Percentiles rank a stretch among this genome's conserved stretches.
Evolutionary conservation across 306 rosid species (phyloP).

Genomic region (Vigna hirtella): DNA sequence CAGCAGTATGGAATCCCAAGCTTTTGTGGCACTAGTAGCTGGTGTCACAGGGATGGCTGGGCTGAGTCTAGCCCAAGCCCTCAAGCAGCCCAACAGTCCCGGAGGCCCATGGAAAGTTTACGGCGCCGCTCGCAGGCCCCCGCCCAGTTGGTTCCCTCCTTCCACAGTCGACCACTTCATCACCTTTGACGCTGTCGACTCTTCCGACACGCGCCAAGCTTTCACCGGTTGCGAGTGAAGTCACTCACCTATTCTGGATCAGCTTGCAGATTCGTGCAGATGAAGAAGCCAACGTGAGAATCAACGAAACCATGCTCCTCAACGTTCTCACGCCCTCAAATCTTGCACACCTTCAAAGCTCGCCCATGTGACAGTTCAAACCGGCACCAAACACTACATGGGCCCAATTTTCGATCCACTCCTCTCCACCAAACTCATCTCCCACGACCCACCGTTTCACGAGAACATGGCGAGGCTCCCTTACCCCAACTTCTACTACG

Average conservation of each 20-base stretch:
- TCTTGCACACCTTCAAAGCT: slow-evolving; percentile 11
- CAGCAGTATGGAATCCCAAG: neutral
- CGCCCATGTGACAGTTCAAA: slow-evolving; percentile 49
- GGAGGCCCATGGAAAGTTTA: slow-evolving; percentile 57
- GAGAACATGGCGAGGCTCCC: slow-evolving; percentile 45
- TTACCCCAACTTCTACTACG: slow-evolving; percentile 55
- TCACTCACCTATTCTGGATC: slow-evolving; percentile 56
- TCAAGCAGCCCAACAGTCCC: slow-evolving; percentile 30
- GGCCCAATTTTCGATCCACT: slow-evolving; percentile 45
- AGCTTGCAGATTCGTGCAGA: slow-evolving; percentile 19
- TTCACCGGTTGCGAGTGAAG: slow-evolving; percentile 39
- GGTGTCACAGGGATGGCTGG: slow-evolving; percentile 56
- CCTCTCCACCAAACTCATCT: neutral
- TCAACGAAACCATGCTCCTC: slow-evolving; percentile 44
- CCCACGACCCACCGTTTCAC: slow-evolving; percentile 45
- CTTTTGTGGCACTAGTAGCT: slow-evolving; percentile 40
- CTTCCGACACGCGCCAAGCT: slow-evolving; percentile 38
- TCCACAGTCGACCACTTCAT: slow-evolving; percentile 43
- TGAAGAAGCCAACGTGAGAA: slow-evolving; percentile 37
- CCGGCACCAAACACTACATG: slow-evolving; percentile 59
- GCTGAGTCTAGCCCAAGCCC: slow-evolving; percentile 45
- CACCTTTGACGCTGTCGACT: slow-evolving; percentile 44
- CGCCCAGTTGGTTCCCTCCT: slow-evolving; percentile 42
- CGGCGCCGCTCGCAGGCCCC: slow-evolving; percentile 37
- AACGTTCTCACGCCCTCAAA: slow-evolving; percentile 43